Conservation (phyloP, 179 eudicot species). For the Pouteria campechiana region DNA sequence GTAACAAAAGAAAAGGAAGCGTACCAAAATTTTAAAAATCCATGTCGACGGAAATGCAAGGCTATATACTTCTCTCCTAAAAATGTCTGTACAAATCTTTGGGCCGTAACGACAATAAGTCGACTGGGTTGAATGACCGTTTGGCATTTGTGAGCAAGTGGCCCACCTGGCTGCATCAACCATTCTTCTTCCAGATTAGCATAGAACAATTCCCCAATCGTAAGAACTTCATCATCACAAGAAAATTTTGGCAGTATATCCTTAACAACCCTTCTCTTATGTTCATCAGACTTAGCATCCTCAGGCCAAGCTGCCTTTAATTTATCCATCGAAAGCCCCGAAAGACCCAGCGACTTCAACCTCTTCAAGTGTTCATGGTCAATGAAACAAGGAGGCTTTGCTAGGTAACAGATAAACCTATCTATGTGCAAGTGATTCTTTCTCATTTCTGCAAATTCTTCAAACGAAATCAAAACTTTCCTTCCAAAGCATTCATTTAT, state of each 20-base stretch:
- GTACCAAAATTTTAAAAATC: constrained; percentile 96
- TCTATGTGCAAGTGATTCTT: constrained; percentile 65
- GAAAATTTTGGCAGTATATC: constrained; percentile 63
- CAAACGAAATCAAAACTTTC: constrained; percentile 71
- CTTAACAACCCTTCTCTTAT: constrained; percentile 45
- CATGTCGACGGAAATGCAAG: constrained; percentile 95
- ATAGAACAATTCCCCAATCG: constrained; percentile 91
- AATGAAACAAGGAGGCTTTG: constrained; percentile 61
- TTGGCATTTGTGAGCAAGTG: constrained; percentile 83
- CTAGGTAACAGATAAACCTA: constrained; percentile 79
- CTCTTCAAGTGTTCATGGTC: constrained; percentile 84
- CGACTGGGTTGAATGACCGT: constrained; percentile 90
- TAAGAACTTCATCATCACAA: constrained; percentile 69
- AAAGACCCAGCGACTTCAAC: constrained; percentile 66
- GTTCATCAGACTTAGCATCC: constrained; percentile 77
- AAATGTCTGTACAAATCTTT: constrained; percentile 91
- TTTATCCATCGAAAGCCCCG: constrained; percentile 59
- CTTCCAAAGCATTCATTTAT: constrained; percentile 78
- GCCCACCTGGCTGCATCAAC: constrained; percentile 99
- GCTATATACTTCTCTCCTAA: constrained; percentile 76
- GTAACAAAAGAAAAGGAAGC: constrained; percentile 2
- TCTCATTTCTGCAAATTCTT: constrained; percentile 58
- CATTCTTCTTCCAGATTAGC: constrained; percentile 81
- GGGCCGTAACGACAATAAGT: constrained; percentile 80
- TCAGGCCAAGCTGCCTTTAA: constrained; percentile 80